Conservation (phyloP, 2,329 filamentous ascomycete genomes). For the Ceratocystis eucalypticola region DNA sequence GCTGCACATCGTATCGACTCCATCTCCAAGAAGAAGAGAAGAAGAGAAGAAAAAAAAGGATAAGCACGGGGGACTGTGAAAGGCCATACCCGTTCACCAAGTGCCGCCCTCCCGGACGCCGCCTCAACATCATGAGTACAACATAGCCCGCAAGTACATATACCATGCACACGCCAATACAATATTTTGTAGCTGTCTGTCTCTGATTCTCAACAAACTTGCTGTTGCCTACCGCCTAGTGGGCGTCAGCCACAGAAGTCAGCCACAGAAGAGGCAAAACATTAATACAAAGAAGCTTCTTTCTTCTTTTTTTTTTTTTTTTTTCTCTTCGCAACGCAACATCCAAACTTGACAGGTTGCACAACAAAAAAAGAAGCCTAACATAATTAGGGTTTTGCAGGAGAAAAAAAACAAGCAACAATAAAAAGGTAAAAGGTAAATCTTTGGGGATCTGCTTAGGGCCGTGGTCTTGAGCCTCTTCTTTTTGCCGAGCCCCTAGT, state of each 20-base stretch:
- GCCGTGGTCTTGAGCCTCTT: too few relatives aligned
- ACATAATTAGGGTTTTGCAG: too few relatives aligned
- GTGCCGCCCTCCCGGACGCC: background rate
- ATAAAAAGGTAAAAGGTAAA: too few relatives aligned
- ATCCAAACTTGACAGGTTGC: too few relatives aligned
- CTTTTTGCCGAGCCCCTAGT: too few relatives aligned
- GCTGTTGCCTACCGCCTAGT: too few relatives aligned
- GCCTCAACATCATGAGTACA: background rate
- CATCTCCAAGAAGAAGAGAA: background rate
- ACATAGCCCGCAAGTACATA: background rate
- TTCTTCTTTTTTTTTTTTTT: background rate
- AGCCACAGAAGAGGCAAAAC: background rate
- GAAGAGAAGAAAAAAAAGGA: background rate
- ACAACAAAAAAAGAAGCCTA: too few relatives aligned
- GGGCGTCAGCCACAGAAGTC: background rate
- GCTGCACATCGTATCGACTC: too few relatives aligned
- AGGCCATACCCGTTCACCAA: background rate
- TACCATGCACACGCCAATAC: too few relatives aligned
- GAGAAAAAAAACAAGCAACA: too few relatives aligned
- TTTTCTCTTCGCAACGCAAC: too few relatives aligned
- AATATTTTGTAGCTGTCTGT: background rate
- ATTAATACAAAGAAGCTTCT: slow-evolving; percentile 1
- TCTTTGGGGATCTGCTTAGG: too few relatives aligned
- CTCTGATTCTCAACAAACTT: background rate
- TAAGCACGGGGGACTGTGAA: background rate